Base-by-base conservation (phyloP, 208 protist genomes). In the Cochliopodium minus region DNA sequence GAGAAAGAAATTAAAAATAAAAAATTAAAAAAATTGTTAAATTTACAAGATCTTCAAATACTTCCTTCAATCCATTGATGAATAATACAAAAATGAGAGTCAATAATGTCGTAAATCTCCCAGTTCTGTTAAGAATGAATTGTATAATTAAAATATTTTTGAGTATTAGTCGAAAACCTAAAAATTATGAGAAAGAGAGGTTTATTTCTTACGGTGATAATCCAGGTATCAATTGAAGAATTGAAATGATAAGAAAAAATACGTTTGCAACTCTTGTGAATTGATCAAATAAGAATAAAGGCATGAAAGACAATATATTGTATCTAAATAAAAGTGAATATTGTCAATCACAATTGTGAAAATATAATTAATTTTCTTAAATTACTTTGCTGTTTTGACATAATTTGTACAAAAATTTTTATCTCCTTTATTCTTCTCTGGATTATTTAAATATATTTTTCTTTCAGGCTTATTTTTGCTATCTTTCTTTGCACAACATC, bases 211-310 rank as follows among this genome's bases (percentile, higher is more conserved):
- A 46, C 11, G 49, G 49, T n/a, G 32, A 40, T 20, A 54, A 40
- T 15, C n/a, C n/a, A 6, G 32, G 36, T 3, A 25, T 7, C 28
- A 70, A 17, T 42, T 70, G 65, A 10, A 70, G 22, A n/a, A 67
- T 23, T 23, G 51, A 11, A 64, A 72, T 70, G 3, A 67, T 20
- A 15, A 72, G 47, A 56, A 72, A 72, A 35, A 70, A 73, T 34
- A 72, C 25, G 58, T 72, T 72, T 6, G 67, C 67, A 29, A 59
- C 6, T 29, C 66, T 39, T 0, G 17, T 10, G 53, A 72, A 72
- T 40, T 72, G 67, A 38, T 72, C 67, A 32, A 65, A 66, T 32
- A 72, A 28, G 46, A 73, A 73, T 34, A 66, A 65, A 5, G 20
- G 42, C 5, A 72, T 17, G 29, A 72, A 66, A 39, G 29, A 40